Conservation (phyloP, 2,329 filamentous ascomycete species). For the Helotiales sp. region DNA sequence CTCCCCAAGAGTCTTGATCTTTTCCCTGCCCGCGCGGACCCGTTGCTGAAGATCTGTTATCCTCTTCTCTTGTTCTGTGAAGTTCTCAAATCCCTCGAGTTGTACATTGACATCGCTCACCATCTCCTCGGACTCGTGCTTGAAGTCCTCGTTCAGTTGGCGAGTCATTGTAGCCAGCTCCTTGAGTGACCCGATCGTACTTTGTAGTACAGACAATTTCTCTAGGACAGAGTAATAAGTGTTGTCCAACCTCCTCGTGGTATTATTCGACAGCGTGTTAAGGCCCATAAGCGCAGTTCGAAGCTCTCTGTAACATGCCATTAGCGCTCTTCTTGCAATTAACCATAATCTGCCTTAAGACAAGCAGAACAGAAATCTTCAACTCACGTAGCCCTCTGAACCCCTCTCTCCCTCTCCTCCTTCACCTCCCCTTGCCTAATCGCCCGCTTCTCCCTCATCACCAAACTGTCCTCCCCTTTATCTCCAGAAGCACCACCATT, state of each 20-base stretch:
- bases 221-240: conserved; percentile 74
- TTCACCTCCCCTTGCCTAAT: conserved; percentile 42
- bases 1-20: conserved; percentile 58
- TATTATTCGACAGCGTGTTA: conserved; percentile 58
- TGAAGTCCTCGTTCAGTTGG: conserved; percentile 59
- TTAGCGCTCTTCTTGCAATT: conserved; percentile 9
- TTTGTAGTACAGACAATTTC: conserved; percentile 63
- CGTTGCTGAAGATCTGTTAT: conserved; percentile 63
- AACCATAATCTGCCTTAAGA: background rate
- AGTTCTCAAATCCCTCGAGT: conserved; percentile 59
- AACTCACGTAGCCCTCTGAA: conserved; percentile 44
- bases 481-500: conserved; percentile 25
- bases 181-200: conserved; percentile 63
- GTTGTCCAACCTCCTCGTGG: conserved; percentile 68
- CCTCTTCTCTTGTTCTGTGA: conserved; percentile 63
- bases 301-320: conserved; percentile 44
- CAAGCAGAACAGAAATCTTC: background rate
- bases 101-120: conserved; percentile 54
- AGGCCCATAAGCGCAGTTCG: conserved; percentile 54
- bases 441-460: conserved; percentile 27
- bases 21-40: conserved; percentile 59
- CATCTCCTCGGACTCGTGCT: conserved; percentile 57
- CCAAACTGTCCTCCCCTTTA: conserved; percentile 28
- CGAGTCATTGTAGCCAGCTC: conserved; percentile 64
- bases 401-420: conserved; percentile 44